Percentiles rank a stretch among this genome's conserved stretches.
Evolutionary conservation across 768 basidiomycete species (phyloP).

Genomic region (Leccinellum rugosiceps): DNA sequence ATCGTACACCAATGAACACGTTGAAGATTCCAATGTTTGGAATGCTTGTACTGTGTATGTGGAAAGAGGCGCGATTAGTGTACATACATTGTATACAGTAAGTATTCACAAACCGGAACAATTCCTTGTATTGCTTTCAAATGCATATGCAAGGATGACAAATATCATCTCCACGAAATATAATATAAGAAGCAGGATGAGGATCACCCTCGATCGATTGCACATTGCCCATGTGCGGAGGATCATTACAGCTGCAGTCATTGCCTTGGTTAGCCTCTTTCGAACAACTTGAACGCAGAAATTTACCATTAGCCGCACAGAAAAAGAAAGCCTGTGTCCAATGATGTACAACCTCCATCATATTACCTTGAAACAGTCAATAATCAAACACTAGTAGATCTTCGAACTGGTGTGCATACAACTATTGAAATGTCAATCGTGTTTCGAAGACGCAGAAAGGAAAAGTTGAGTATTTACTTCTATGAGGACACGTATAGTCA

Average conservation of each 20-base stretch:
- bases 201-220: not conserved
- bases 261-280: not conserved
- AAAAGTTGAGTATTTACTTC: not conserved
- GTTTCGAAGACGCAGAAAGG: not conserved
- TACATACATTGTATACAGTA: not conserved
- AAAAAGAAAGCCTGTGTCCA: not conserved
- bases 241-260: not conserved
- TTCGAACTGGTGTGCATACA: not conserved
- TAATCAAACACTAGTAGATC: not conserved
- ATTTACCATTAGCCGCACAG: not conserved
- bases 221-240: not conserved
- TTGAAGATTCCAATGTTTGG: not conserved
- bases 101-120: not conserved
- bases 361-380: not conserved
- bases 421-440: not conserved
- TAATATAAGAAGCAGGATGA: not conserved
- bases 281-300: no score
- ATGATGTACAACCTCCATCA: not conserved
- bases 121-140: not conserved
- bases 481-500: not conserved
- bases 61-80: not conserved
- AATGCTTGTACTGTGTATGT: not conserved
- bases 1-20: not conserved
- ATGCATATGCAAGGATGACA: not conserved
- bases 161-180: not conserved